phyloP scores from a whole-genome alignment of 2,329 filamentous ascomycete genomes.

The Fusarium citri region DNA sequence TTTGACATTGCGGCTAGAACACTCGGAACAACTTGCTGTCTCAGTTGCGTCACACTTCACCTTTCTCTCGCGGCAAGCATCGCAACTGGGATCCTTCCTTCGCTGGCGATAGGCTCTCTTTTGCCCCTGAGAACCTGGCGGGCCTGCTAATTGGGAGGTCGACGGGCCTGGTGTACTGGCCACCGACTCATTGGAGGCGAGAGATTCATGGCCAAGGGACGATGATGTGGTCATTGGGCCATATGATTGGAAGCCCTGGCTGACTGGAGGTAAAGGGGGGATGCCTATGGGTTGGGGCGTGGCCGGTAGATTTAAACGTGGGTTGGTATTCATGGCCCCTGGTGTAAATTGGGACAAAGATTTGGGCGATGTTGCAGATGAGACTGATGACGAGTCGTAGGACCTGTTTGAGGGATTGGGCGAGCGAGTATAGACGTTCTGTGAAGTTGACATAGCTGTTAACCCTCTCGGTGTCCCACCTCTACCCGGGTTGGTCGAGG shows the following conservation, averaged over 20 bases:
- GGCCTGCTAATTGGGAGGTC: slow-evolving; percentile 54
- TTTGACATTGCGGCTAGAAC: slow-evolving; percentile 94
- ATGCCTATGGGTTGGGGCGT: slow-evolving; percentile 66
- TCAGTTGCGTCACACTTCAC: slow-evolving; percentile 96
- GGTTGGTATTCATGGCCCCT: slow-evolving; percentile 64
- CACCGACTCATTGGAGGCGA: slow-evolving; percentile 69
- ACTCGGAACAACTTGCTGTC: slow-evolving; percentile 95
- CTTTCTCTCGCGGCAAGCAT: slow-evolving; percentile 90
- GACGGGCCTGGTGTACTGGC: slow-evolving; percentile 63
- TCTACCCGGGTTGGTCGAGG: slow-evolving; percentile 26
- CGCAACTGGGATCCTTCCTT: slow-evolving; percentile 96
- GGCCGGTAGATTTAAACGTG: slow-evolving; percentile 61
- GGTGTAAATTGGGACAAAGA: slow-evolving; percentile 64
- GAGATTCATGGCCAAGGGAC: slow-evolving; percentile 68
- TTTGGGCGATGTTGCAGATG: slow-evolving; percentile 70
- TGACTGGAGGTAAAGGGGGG: slow-evolving; percentile 61
- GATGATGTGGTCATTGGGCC: slow-evolving; percentile 62
- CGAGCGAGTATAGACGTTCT: slow-evolving; percentile 70
- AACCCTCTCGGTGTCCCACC: slow-evolving; percentile 30
- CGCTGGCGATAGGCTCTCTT: slow-evolving; percentile 95
- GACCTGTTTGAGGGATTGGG: slow-evolving; percentile 71
- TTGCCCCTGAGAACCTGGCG: slow-evolving; percentile 70
- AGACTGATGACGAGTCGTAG: slow-evolving; percentile 73
- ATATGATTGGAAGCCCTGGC: slow-evolving; percentile 64
- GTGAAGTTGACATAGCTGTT: slow-evolving; percentile 62